A percentile compares a stretch with the other conserved stretches of the same genome.
These are phyloP conservation scores for Desmodesmus armatus DNA, from an alignment of 139 green algal genomes.

Conservation along the genomic window DNA sequence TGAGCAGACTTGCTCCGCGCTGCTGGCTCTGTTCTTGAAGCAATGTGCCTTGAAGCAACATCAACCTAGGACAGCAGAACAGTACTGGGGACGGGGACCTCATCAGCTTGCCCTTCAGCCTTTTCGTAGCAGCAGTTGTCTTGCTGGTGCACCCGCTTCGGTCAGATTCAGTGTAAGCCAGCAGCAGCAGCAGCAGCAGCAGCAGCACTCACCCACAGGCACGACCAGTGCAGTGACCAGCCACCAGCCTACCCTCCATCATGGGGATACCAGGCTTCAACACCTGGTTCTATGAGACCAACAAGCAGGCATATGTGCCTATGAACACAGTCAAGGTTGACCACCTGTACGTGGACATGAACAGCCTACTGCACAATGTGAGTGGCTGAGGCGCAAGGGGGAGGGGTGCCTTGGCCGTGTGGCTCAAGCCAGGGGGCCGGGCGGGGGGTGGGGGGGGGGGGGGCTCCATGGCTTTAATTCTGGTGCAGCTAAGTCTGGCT, in stretches of 20 bases:
- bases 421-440: too few relatives aligned
- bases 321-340: slow-evolving; percentile 57
- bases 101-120: too few relatives aligned
- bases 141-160: not conserved
- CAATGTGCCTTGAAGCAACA: too few relatives aligned
- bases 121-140: not conserved
- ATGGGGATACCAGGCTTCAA: slow-evolving; percentile 85
- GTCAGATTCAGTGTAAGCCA: not conserved
- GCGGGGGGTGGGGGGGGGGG: too few relatives aligned
- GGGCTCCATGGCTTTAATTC: too few relatives aligned
- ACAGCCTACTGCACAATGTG: slow-evolving; percentile 77
- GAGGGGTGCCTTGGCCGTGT: too few relatives aligned
- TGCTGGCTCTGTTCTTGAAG: too few relatives aligned
- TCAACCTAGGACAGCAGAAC: too few relatives aligned
- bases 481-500: too few relatives aligned
- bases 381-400: too few relatives aligned
- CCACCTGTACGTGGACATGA: slow-evolving; percentile 87
- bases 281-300: slow-evolving; percentile 70
- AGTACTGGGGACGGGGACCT: too few relatives aligned
- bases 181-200: not conserved
- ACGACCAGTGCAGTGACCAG: not conserved
- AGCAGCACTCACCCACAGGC: not conserved
- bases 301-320: slow-evolving; percentile 66
- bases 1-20: too few relatives aligned
- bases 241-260: not conserved